phyloP scores from a whole-genome alignment of 371 early-diverging fungal species.

The Mucor circinelloides region DNA sequence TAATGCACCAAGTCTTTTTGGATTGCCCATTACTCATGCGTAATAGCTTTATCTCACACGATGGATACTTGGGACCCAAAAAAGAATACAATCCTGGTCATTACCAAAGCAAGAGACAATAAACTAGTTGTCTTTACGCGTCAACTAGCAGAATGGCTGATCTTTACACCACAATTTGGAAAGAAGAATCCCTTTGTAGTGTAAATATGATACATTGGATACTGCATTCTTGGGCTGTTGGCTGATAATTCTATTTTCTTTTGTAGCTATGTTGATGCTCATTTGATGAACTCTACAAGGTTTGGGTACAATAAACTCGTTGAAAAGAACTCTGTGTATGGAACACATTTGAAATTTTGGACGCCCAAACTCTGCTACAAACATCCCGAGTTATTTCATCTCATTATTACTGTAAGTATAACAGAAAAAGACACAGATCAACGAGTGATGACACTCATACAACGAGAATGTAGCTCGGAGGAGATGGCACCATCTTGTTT shows the following conservation, averaged over 20 bases:
- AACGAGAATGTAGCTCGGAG: conserved; percentile 61
- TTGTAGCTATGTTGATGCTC: conserved; percentile 63
- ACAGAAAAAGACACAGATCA: background rate
- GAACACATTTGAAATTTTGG: conserved; percentile 72
- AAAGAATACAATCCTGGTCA: conserved; percentile 70
- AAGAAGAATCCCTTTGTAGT: conserved; percentile 63
- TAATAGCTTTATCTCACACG: background rate
- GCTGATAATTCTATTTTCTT: background rate
- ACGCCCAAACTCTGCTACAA: conserved; percentile 69
- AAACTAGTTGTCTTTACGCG: conserved; percentile 72
- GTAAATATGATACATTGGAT: conserved; percentile 33
- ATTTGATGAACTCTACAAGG: conserved; percentile 53
- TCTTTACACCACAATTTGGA: conserved; percentile 51
- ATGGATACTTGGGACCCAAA: conserved; percentile 34
- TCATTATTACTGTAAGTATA: conserved; percentile 66
- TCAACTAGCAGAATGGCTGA: conserved; percentile 78
- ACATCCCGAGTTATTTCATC: conserved; percentile 70
- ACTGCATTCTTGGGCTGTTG: background rate
- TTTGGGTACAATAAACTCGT: conserved; percentile 57
- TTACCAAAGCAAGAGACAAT: conserved; percentile 85
- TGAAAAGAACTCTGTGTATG: conserved; percentile 42
- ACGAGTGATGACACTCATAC: too few species aligned
- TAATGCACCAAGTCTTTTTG: background rate
- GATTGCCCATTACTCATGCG: background rate
- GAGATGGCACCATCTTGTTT: conserved; percentile 88